Percentiles rank a stretch among this genome's conserved stretches.
These are phyloP conservation scores for Pichia deserticola DNA, from an alignment of 805 yeast genomes.

Conservation along the genomic window DNA sequence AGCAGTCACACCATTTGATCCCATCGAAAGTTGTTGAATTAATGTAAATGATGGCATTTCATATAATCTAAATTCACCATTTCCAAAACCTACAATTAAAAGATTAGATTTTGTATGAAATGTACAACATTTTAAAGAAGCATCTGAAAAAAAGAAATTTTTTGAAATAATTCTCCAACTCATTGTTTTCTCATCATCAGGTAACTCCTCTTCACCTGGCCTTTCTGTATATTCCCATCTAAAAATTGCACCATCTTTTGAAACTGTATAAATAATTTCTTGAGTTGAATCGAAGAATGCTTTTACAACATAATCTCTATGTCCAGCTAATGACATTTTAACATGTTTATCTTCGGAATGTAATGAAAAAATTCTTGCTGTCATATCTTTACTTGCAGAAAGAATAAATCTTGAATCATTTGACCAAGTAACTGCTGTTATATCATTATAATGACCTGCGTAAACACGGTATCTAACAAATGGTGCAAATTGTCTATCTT, in stretches of 20 bases:
- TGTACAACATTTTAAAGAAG: conserved; percentile 70
- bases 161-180: conserved; percentile 82
- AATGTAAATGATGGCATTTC: conserved; percentile 76
- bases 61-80: conserved; percentile 86
- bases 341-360: conserved; percentile 64
- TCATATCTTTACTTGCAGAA: conserved; percentile 83
- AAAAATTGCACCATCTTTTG: conserved; percentile 92
- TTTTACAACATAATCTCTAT: conserved; percentile 76
- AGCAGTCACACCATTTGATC: conserved; percentile 81
- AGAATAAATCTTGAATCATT: conserved; percentile 81
- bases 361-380: conserved; percentile 78
- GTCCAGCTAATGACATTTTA: conserved; percentile 85
- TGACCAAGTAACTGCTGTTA: conserved; percentile 80
- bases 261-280: conserved; percentile 82
- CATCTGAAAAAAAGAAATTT: conserved; percentile 65
- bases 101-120: conserved; percentile 69
- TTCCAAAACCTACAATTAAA: conserved; percentile 80
- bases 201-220: conserved; percentile 41
- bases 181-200: conserved; percentile 37
- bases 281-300: conserved; percentile 87
- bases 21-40: conserved; percentile 85
- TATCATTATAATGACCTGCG: conserved; percentile 87
- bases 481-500: conserved; percentile 93
- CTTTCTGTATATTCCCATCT: conserved; percentile 78
- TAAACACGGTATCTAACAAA: conserved; percentile 84